Base-by-base conservation (phyloP, 306 rosid species). In the Cucurbita moschata region DNA sequence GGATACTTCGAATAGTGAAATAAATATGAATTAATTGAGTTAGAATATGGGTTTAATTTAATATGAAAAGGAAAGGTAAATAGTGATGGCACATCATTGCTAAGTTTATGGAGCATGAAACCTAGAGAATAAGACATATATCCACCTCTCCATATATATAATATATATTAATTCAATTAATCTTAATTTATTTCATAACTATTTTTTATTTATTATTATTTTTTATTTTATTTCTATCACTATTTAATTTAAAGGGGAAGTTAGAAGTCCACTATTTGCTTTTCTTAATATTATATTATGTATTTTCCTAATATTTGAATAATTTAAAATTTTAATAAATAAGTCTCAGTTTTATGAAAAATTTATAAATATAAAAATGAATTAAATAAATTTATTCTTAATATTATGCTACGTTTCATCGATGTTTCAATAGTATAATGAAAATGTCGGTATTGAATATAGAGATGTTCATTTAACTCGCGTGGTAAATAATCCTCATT, bases 71-170 rank as follows among this genome's bases (percentile, higher is more conserved):
- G 44, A 16, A 39, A 9, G 47, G 1, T 38, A 62, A 38, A 61
- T 47, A 15, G 49, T 62, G 69, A 62, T 62, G 47, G 46, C 23
- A 16, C 49, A 64, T 64, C 71, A 64, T 64, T 65, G 18, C 52
- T 18, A 65, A 65, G 71, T 8, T 65, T 65, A 65, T 65, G 71
- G 71, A 65, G 53, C 53, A 65, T 65, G 35, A 65, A 65, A 10
- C n/a, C 15, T 35, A 39, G 43, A 1, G 71, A 65, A 65, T 9
- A 42, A 43, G 71, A 65, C 71, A 10, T n/a, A 50, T 8, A 8
- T 21, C 71, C 35, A 30, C 38, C 6, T n/a, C 7, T 37, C 21
- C 1, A 13, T 61, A n/a, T 37, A 58, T 13, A 58, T 10, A 62
- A 30, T 59, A n/a, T 59, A 59, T 13, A 30, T 6, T 61, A 37